phyloP scores from a whole-genome alignment of 805 yeast genomes.

The Cyberlindnera xishuangbannaensis region DNA sequence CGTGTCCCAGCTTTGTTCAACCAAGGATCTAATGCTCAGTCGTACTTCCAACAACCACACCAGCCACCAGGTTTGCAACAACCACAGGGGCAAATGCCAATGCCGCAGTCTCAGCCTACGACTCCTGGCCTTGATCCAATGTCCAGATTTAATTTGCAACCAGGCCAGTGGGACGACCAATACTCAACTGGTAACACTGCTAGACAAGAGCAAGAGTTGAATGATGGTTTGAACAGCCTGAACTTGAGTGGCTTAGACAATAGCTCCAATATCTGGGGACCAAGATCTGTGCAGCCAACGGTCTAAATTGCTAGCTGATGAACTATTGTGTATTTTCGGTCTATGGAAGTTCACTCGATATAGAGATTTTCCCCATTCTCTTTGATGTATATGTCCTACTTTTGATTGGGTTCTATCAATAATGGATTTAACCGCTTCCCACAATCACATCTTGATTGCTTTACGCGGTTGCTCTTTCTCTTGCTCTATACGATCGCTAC shows the following conservation, averaged over 20 bases:
- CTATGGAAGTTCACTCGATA: too few relatives aligned
- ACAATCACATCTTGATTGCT: too few relatives aligned
- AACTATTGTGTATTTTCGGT: too few relatives aligned
- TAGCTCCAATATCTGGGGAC: slow-evolving; percentile 26
- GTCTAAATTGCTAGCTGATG: too few relatives aligned
- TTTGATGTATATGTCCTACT: too few relatives aligned
- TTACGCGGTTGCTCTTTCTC: too few relatives aligned
- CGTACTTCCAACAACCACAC: slow-evolving; percentile 11
- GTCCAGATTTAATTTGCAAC: slow-evolving; percentile 23
- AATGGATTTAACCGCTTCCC: too few relatives aligned
- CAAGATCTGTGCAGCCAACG: slow-evolving; percentile 17
- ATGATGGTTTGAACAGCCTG: slow-evolving; percentile 21
- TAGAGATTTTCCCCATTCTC: too few relatives aligned
- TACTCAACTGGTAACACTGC: too few relatives aligned
- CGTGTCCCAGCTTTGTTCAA: slow-evolving; percentile 20
- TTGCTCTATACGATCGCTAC: too few relatives aligned
- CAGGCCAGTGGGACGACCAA: slow-evolving; percentile 9
- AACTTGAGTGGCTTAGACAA: slow-evolving; percentile 22
- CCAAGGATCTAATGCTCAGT: slow-evolving; percentile 5
- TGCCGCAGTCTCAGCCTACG: slow-evolving; percentile 22
- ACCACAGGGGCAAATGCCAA: neutral
- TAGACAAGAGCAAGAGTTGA: slow-evolving; percentile 21
- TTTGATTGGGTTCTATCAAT: too few relatives aligned
- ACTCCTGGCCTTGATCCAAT: slow-evolving; percentile 27
- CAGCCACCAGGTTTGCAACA: slow-evolving; percentile 8